These are phyloP conservation scores for Clitoria ternatea DNA, from an alignment of 306 rosid genomes.

Conservation along the genomic window DNA sequence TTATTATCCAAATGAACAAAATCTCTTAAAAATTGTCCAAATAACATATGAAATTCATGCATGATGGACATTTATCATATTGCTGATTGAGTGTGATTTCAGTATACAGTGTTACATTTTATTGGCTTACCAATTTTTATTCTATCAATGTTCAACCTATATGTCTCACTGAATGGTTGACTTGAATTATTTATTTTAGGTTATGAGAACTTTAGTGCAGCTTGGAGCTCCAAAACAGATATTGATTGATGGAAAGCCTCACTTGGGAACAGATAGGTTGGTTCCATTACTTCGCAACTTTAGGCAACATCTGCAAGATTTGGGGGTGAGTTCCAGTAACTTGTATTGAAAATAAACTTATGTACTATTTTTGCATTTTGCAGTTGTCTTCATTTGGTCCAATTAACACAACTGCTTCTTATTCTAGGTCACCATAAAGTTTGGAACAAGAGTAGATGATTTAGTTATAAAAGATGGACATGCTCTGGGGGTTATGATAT, in stretches of 20 bases:
- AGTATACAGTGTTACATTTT: no score
- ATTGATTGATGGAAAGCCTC: constrained; percentile 88
- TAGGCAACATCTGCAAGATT: constrained; percentile 67
- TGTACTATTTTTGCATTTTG: constrained; percentile 14
- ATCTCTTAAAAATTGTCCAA: no score
- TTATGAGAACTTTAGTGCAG: constrained; percentile 84
- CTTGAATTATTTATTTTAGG: constrained; percentile 45
- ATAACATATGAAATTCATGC: no score
- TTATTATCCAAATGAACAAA: no score
- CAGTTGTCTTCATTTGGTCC: constrained; percentile 17
- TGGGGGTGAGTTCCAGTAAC: constrained; percentile 71
- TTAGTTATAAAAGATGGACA: constrained; percentile 56
- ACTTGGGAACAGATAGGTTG: constrained; percentile 93
- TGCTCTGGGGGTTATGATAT: constrained; percentile 58
- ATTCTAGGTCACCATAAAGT: constrained; percentile 77
- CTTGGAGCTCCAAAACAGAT: constrained; percentile 90
- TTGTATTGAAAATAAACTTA: constrained; percentile 21
- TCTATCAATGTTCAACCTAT: not conserved
- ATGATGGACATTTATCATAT: no score
- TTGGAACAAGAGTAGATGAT: constrained; percentile 91
- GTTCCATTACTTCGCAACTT: constrained; percentile 90
- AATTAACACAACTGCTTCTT: constrained; percentile 9
- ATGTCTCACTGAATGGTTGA: constrained; percentile 13
- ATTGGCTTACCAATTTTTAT: not conserved
- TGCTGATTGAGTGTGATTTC: no score